Percentiles rank a stretch among this genome's conserved stretches.
Evolutionary conservation across 192 early-diverging fungal species (phyloP).

Genomic region (Podila minutissima): DNA sequence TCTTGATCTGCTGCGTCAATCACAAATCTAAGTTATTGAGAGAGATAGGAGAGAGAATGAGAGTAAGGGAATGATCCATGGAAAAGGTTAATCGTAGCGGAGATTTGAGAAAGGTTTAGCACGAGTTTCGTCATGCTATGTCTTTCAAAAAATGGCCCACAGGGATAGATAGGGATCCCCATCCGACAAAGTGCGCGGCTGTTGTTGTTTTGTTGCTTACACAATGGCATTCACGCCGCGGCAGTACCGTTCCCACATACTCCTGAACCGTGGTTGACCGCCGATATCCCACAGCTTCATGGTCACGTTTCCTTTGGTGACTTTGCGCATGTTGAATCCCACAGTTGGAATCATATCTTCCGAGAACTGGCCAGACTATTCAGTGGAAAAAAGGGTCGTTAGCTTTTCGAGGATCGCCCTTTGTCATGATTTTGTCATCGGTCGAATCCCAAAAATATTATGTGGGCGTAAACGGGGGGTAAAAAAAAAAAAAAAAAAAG

Average conservation of each 20-base stretch:
- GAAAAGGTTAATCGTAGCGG: no score
- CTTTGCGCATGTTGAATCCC: conserved; percentile 99
- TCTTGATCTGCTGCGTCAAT: conserved; percentile 95
- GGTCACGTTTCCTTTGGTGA: conserved; percentile 91
- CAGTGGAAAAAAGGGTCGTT: background rate
- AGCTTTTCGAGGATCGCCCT: background rate
- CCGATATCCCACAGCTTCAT: conserved; percentile 99
- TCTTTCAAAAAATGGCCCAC: no score
- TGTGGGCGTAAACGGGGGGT: no score
- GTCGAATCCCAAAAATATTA: background rate
- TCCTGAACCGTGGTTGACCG: conserved; percentile 96
- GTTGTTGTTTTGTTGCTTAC: conserved; percentile 55
- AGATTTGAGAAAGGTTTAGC: no score
- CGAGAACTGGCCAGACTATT: conserved; percentile 79
- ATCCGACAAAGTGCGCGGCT: background rate
- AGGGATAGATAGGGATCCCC: no score
- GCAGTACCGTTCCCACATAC: conserved; percentile 95
- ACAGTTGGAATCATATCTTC: conserved; percentile 97
- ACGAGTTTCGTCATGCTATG: no score
- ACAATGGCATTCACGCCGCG: conserved; percentile 98
- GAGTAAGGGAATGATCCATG: background rate
- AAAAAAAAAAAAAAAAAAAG: no score
- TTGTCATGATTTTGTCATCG: background rate
- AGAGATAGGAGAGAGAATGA: conserved; percentile 1
- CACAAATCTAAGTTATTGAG: conserved; percentile 77